Percentiles rank a stretch among this genome's conserved stretches.
phyloP scores from a whole-genome alignment of 2,329 filamentous ascomycete species.

The Nectriaceae sp. region DNA sequence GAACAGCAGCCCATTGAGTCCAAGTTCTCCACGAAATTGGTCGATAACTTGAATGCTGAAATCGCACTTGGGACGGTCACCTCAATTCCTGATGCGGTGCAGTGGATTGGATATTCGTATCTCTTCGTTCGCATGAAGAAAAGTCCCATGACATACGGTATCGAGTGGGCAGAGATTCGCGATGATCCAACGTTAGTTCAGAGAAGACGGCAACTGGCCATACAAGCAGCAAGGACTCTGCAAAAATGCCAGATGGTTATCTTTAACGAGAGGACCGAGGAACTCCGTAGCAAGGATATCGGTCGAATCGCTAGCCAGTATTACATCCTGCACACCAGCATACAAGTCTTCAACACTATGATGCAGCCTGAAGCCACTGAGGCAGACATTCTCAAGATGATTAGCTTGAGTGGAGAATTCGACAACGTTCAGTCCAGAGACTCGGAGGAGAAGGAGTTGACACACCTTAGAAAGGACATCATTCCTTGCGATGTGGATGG shows the following conservation, averaged over 20 bases:
- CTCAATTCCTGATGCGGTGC: conserved; percentile 87
- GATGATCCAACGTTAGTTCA: conserved; percentile 89
- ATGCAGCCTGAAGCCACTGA: conserved; percentile 87
- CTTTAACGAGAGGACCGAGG: conserved; percentile 92
- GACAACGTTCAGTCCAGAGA: conserved; percentile 95
- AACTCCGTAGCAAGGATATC: conserved; percentile 90
- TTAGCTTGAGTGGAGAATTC: conserved; percentile 96
- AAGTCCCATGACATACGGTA: conserved; percentile 89
- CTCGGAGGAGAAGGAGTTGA: conserved; percentile 85
- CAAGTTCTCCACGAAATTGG: conserved; percentile 88
- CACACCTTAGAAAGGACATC: conserved; percentile 67
- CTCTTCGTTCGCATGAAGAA: conserved; percentile 95
- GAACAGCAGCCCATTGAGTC: conserved; percentile 97
- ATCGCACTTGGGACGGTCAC: conserved; percentile 93
- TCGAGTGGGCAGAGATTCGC: conserved; percentile 87
- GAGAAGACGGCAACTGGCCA: conserved; percentile 79
- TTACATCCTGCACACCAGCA: conserved; percentile 90
- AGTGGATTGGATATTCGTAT: conserved; percentile 98
- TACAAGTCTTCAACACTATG: conserved; percentile 95
- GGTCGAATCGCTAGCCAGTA: conserved; percentile 96
- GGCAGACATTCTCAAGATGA: conserved; percentile 92
- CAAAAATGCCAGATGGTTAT: conserved; percentile 99
- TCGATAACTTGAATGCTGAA: conserved; percentile 96
- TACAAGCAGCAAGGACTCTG: conserved; percentile 82
- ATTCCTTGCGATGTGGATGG: conserved; percentile 79